A percentile compares a stretch with the other conserved stretches of the same genome.
Conservation (phyloP, 2,329 filamentous ascomycete species). For the Aspergillus fumigatus region DNA sequence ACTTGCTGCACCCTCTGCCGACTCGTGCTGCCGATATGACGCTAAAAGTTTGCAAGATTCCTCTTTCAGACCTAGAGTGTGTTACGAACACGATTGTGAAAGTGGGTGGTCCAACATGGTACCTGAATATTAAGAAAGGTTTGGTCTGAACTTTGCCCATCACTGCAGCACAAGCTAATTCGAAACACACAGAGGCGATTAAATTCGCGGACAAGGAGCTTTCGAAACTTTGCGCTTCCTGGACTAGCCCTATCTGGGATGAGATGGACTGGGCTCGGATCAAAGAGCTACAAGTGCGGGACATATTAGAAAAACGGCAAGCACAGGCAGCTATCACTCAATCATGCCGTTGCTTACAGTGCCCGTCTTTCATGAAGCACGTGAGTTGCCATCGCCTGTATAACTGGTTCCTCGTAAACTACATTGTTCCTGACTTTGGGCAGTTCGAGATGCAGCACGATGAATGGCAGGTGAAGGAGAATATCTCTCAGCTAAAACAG, state of each 20-base stretch:
- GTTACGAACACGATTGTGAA: constrained; percentile 66
- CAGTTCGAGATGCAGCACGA: constrained; percentile 95
- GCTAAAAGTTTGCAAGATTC: constrained; percentile 64
- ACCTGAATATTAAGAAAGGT: constrained; percentile 49
- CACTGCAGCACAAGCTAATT: constrained; percentile 3
- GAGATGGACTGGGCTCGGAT: constrained; percentile 79
- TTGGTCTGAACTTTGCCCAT: constrained; percentile 1
- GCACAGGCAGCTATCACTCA: constrained; percentile 61
- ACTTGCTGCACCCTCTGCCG: constrained; percentile 63
- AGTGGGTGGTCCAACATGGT: constrained; percentile 45
- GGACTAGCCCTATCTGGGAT: constrained; percentile 71
- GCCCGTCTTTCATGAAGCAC: constrained; percentile 80
- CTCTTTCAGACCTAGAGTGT: constrained; percentile 75
- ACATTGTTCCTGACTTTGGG: constrained; percentile 16
- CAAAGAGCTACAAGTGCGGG: constrained; percentile 75
- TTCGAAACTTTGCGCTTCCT: constrained; percentile 64
- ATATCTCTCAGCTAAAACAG: constrained; percentile 80
- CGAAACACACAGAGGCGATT: constrained; percentile 42
- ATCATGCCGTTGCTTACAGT: constrained; percentile 61
- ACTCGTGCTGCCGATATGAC: constrained; percentile 63
- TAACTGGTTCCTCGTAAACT: background rate
- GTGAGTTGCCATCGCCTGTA: constrained; percentile 49
- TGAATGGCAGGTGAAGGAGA: constrained; percentile 93
- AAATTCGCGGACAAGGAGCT: constrained; percentile 65
- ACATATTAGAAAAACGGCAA: constrained; percentile 68